A percentile compares a stretch with the other conserved stretches of the same genome.
phyloP scores from a whole-genome alignment of 768 basidiomycete species.

The Boletus barrowsii region DNA sequence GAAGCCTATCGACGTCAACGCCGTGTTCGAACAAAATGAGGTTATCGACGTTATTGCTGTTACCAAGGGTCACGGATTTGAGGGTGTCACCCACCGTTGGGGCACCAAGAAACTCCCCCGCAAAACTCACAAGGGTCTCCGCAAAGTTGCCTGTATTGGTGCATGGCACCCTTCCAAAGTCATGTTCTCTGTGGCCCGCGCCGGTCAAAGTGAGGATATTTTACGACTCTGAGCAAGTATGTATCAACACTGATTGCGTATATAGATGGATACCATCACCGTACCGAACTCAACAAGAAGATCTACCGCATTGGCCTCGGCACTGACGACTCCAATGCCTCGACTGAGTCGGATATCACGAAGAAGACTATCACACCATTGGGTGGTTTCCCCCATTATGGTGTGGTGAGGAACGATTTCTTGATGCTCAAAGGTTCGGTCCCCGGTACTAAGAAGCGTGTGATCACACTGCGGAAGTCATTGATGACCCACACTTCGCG shows the following conservation, averaged over 20 bases:
- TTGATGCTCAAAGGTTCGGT: constrained; percentile 94
- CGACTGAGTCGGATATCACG: constrained; percentile 93
- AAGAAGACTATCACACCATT: constrained; percentile 93
- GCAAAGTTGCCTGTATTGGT: constrained; percentile 99
- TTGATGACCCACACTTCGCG: constrained; percentile 96
- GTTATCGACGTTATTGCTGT: constrained; percentile 96
- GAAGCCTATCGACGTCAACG: constrained; percentile 84
- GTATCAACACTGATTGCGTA: constrained; percentile 4
- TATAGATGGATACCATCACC: constrained; percentile 93
- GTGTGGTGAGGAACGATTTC: constrained; percentile 98
- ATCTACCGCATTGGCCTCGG: constrained; percentile 92
- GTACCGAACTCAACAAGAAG: constrained; percentile 98
- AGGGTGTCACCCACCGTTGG: constrained; percentile 99
- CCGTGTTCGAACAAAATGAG: constrained; percentile 96
- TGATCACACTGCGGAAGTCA: constrained; percentile 95
- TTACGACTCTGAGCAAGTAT: not conserved
- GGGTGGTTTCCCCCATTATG: constrained; percentile 99
- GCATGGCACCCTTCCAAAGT: constrained; percentile 99
- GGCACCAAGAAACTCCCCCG: constrained; percentile 98
- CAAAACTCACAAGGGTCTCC: constrained; percentile 99
- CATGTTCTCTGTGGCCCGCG: constrained; percentile 99
- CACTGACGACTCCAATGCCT: constrained; percentile 74
- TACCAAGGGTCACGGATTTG: constrained; percentile 99
- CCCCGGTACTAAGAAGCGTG: constrained; percentile 96
- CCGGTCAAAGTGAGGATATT: constrained; percentile 88